Percentiles rank a stretch among this genome's conserved stretches.
phyloP scores from a whole-genome alignment of 2,329 filamentous ascomycete genomes.

The Paraconiothyrium brasiliense region DNA sequence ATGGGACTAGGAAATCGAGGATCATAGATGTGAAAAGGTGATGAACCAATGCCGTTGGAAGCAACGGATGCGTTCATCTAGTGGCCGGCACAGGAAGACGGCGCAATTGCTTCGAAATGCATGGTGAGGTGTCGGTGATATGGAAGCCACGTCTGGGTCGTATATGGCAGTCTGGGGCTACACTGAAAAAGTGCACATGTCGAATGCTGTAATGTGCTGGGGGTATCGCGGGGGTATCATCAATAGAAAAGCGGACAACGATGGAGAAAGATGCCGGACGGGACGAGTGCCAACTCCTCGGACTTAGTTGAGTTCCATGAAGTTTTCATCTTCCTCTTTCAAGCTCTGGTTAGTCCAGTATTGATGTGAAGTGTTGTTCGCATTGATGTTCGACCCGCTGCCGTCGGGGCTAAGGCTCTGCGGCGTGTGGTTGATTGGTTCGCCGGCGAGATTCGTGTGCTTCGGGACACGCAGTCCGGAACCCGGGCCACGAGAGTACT shows the following conservation, averaged over 20 bases:
- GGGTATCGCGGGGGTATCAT: constrained; percentile 41
- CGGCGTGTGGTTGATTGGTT: constrained; percentile 71
- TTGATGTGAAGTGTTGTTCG: constrained; percentile 55
- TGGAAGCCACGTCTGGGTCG: background rate
- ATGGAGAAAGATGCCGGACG: constrained; percentile 27
- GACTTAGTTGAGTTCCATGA: constrained; percentile 71
- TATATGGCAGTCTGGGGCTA: constrained; percentile 14
- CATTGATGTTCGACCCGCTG: constrained; percentile 62
- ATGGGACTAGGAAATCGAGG: constrained; percentile 19
- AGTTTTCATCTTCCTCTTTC: constrained; percentile 92
- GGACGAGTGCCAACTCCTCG: constrained; percentile 21
- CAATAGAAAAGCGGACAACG: constrained; percentile 35
- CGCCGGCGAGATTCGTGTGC: constrained; percentile 90
- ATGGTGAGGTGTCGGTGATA: background rate
- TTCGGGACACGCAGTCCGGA: constrained; percentile 90
- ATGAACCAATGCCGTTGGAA: constrained; percentile 35
- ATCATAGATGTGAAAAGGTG: constrained; percentile 44
- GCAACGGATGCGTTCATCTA: constrained; percentile 35
- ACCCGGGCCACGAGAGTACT: constrained; percentile 84
- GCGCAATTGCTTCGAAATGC: constrained; percentile 18
- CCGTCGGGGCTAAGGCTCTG: constrained; percentile 67
- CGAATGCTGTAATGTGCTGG: constrained; percentile 39
- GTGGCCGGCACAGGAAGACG: constrained; percentile 44
- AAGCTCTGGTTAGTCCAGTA: constrained; percentile 70
- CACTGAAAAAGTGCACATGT: constrained; percentile 34